A percentile compares a stretch with the other conserved stretches of the same genome.
These are phyloP conservation scores for Cenococcum geophilum DNA, from an alignment of 495 filamentous ascomycete species.

Conservation along the genomic window DNA sequence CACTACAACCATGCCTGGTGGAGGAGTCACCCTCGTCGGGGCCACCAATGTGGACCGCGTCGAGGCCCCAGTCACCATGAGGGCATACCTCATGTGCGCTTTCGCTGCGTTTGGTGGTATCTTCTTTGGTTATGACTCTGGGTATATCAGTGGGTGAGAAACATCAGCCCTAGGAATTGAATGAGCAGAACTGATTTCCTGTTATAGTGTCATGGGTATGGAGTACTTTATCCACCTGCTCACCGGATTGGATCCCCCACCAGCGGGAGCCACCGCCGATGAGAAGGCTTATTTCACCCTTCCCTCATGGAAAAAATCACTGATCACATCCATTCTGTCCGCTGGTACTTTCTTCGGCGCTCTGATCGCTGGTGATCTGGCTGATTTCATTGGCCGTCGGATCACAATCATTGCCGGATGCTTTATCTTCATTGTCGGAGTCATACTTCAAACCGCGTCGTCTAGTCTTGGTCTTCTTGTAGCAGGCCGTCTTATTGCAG, in stretches of 20 bases:
- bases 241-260: background rate
- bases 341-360: constrained; percentile 38
- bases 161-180: background rate
- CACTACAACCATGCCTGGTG: constrained; percentile 17
- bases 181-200: background rate
- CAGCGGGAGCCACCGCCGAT: constrained; percentile 2
- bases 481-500: constrained; percentile 61
- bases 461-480: constrained; percentile 17
- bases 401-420: constrained; percentile 26
- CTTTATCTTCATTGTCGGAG: constrained; percentile 41
- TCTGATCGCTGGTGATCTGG: constrained; percentile 36
- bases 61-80: constrained; percentile 35
- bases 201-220: constrained; percentile 25
- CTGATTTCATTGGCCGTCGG: constrained; percentile 44
- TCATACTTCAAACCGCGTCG: constrained; percentile 35
- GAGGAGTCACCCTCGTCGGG: constrained; percentile 15
- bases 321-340: constrained; percentile 48
- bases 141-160: constrained; percentile 33
- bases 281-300: constrained; percentile 1
- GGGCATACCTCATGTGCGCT: constrained; percentile 36
- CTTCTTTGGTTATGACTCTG: constrained; percentile 40
- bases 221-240: constrained; percentile 10
- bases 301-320: constrained; percentile 24
- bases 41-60: constrained; percentile 29
- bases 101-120: constrained; percentile 39